Evolutionary conservation across 805 yeast genomes (phyloP), one percentile per base, ranked within the genome.

Genomic region (Starmerella vitae): DNA sequence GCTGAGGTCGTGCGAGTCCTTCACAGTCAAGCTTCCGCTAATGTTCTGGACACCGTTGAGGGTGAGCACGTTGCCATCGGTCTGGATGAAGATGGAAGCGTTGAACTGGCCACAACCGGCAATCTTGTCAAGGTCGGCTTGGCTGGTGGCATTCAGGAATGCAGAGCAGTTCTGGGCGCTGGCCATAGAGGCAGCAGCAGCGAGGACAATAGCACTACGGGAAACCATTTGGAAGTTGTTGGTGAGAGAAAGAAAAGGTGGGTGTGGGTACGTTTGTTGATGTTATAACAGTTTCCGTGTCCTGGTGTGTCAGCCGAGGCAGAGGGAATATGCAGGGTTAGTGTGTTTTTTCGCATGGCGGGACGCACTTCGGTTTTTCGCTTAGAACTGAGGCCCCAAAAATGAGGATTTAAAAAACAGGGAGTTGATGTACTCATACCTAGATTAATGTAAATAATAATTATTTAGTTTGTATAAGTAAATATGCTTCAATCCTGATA

Each of bases 21-120:
- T 63, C 56, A 83, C 66, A 37, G 58, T 62, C 57, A 91, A 67
- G 55, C 75, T 71, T 66, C 97, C 98, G 57, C 73, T 73, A 52
- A 91, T 65, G 56, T 72, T 75, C 65, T 77, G 59, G 51, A 86
- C 79, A 49, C 80, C 82, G 57, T 78, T 77, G 54, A 91, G 66
- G 26, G 45, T 39, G 41, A 54, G 52, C 20, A 52, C 58, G 24
- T 71, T 51, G 49, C 74, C 76, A 45, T 78, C 61, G 47, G 63
- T 67, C 65, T 86, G 86, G 57, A 88, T 70, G 63, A 66, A 61
- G 53, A 91, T 65, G 60, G 77, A 77, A 70, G 95, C 97, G 48
- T 72, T 71, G 51, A 91, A 69, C 46, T 84, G 79, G 28, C 71
- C 61, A 74, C 98, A 91, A 34, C 75, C 67, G 36, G 82, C 62